Evolutionary conservation across 2,329 filamentous ascomycete genomes (phyloP).

Genomic region (Colletotrichum sp.): DNA sequence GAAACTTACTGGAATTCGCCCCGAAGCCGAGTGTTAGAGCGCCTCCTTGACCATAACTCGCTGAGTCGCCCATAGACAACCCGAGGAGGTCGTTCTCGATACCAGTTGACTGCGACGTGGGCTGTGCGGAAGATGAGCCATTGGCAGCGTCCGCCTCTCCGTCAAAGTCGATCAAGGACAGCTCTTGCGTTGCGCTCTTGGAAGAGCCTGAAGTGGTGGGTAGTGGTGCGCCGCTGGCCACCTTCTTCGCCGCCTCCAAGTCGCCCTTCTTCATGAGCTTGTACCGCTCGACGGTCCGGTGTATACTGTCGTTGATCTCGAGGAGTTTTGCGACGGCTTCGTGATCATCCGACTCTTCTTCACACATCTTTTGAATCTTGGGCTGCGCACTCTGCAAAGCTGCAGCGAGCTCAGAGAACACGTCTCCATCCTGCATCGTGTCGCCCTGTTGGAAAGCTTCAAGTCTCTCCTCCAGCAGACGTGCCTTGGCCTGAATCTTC

Average conservation of each 20-base stretch:
- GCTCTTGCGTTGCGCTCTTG: constrained; percentile 71
- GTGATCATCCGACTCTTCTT: constrained; percentile 96
- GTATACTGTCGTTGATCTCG: constrained; percentile 99
- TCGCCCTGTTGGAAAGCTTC: constrained; percentile 85
- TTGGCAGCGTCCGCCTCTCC: constrained; percentile 61
- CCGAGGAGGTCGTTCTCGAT: constrained; percentile 92
- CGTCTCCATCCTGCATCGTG: constrained; percentile 70
- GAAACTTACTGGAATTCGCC: constrained; percentile 66
- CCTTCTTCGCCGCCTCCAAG: constrained; percentile 79
- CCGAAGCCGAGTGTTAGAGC: constrained; percentile 84
- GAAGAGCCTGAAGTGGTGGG: constrained; percentile 32
- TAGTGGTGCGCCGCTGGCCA: constrained; percentile 76
- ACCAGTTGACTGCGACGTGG: constrained; percentile 60
- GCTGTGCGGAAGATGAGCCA: constrained; percentile 34
- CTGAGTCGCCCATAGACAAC: constrained; percentile 75
- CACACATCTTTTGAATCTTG: constrained; percentile 99
- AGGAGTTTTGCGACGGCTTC: constrained; percentile 95
- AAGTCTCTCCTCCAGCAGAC: constrained; percentile 89
- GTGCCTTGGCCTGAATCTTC: constrained; percentile 95
- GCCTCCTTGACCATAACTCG: constrained; percentile 73
- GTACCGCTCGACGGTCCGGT: constrained; percentile 93
- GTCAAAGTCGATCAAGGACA: constrained; percentile 94
- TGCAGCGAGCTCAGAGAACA: constrained; percentile 84
- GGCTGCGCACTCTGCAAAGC: constrained; percentile 92
- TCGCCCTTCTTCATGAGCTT: constrained; percentile 97